Evolutionary conservation across 2,329 filamentous ascomycete genomes (phyloP).

Genomic region (Microdochium paspali): DNA sequence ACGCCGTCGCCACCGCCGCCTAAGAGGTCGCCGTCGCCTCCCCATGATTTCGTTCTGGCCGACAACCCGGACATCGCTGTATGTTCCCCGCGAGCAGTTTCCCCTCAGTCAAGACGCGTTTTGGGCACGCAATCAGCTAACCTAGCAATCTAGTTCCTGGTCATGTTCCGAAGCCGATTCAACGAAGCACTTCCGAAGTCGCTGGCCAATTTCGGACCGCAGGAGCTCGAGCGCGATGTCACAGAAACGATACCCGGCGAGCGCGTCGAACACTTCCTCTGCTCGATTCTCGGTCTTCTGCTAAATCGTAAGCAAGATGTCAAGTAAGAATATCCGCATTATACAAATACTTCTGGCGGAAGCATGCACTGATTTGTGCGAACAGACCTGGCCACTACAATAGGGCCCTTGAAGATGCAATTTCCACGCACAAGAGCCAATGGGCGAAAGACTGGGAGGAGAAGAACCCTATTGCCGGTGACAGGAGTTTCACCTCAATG

Average conservation of each 20-base stretch:
- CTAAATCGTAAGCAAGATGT: constrained; percentile 98
- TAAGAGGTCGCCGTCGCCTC: constrained; percentile 79
- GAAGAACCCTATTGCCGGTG: constrained; percentile 73
- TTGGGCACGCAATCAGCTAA: constrained; percentile 17
- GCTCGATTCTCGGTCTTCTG: constrained; percentile 77
- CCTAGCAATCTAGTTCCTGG: constrained; percentile 64
- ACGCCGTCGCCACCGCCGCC: constrained; percentile 52
- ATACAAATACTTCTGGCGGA: constrained; percentile 8
- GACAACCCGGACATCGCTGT: constrained; percentile 91
- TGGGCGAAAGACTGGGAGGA: constrained; percentile 81
- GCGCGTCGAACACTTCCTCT: constrained; percentile 79
- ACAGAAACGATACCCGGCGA: constrained; percentile 70
- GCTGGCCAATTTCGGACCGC: constrained; percentile 80
- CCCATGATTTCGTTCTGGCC: constrained; percentile 80
- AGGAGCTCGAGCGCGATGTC: constrained; percentile 86
- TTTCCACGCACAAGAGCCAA: constrained; percentile 75
- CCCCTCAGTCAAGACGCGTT: constrained; percentile 31
- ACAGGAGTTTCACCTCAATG: constrained; percentile 76
- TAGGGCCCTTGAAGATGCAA: constrained; percentile 86
- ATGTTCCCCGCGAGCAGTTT: too few species aligned
- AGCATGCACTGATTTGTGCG: not conserved
- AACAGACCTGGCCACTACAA: constrained; percentile 81
- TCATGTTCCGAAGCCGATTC: constrained; percentile 96
- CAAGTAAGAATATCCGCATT: constrained; percentile 57
- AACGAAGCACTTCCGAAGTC: constrained; percentile 82